Base-by-base conservation (phyloP, 805 yeast genomes). In the Blastobotrys attinorum region DNA sequence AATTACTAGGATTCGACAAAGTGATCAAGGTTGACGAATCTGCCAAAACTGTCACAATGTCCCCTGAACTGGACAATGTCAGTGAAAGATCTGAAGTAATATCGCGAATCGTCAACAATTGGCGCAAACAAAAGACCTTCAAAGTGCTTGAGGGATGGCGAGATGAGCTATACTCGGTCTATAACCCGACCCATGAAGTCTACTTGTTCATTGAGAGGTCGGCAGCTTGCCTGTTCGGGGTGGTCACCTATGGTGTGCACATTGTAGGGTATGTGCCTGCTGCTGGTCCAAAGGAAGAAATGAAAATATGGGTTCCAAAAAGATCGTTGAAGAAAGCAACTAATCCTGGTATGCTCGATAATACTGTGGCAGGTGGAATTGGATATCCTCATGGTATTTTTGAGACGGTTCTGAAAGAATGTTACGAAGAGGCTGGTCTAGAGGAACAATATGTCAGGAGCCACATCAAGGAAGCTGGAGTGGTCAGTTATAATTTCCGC, bases 281-380 rank as follows among this genome's bases (percentile, higher is more conserved):
- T 45, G 59, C 25, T 55, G 72, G 73, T 1, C 63, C 67, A 27
- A 48, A 73, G 25, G 54, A 83, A 46, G 49, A 42, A 29, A 25
- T 51, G 43, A 45, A 46, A 20, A 40, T 68, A 16, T 92, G 97
- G 97, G 72, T 90, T 7, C 96, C 98, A 0, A 67, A 86, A 48
- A 67, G 98, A 51, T 73, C 97, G 0, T 60, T 67, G 3, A 71
- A 78, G 1, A 92, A 92, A 60, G 81, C 81, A 15, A 92, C 98
- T 0, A 90, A 77, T 65, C 97, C 98, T 0, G 83, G 84, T 0
- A 82, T 77, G 83, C 71, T 89, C 31, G 98, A 92, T 60, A 90
- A 89, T 60, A 87, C 95, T 1, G 84, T 92, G 4, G 98, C 96
- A 0, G 98, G 98, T 1, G 98, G 98, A 0, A 56, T 92, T 3